Base-by-base conservation (phyloP, 768 basidiomycete species). In the Crassisporium funariophilum region DNA sequence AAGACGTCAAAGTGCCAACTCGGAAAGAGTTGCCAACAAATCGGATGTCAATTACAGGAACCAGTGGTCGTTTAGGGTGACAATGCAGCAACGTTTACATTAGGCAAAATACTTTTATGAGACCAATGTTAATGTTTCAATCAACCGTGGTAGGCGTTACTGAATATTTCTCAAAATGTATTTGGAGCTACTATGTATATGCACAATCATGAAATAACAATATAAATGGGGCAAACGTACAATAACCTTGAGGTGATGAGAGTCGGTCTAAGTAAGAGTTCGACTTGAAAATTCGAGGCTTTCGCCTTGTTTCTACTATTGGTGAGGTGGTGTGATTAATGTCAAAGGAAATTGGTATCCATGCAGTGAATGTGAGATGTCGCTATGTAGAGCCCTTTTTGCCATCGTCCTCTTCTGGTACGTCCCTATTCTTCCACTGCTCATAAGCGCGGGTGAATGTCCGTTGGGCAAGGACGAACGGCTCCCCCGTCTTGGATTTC, bases 401-500 rank as follows among this genome's bases (percentile, higher is more conserved):
- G 36, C 60, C 57, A 41, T 71, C 69, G 42, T 76, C 74, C 46
- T 73, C 74, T 48, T 73, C 73, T 5, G 70, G 49, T 1, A 63
- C 57, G 37, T 68, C 68, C n/a, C 64, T 60, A 49, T 74, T 72
- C 55, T 73, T 77, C 74, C 76, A 75, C 24, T 68, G 66, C 44
- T 78, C 71, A 38, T 73, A 75, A 24, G 68, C 67, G 44, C 62
- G 59, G 48, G 56, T 62, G 34, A 72, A 66, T 10, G 75, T 71
- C 38, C 70, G 66, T 41, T 66, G 67, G 2, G 73, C 77, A 15
- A 79, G 66, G 31, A 72, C 58, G 44, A 72, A 79, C 0, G 88
- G 88, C 43, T 88, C 83, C 10, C 73, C 71, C 1, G 81, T 78
- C 65, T 69, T 73, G 13, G 84, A 78, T 59, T 84, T 88, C 58